Evolutionary conservation across 768 basidiomycete species (phyloP), one percentile per base, ranked within the genome.

Genomic region (Tulasnella sp.): DNA sequence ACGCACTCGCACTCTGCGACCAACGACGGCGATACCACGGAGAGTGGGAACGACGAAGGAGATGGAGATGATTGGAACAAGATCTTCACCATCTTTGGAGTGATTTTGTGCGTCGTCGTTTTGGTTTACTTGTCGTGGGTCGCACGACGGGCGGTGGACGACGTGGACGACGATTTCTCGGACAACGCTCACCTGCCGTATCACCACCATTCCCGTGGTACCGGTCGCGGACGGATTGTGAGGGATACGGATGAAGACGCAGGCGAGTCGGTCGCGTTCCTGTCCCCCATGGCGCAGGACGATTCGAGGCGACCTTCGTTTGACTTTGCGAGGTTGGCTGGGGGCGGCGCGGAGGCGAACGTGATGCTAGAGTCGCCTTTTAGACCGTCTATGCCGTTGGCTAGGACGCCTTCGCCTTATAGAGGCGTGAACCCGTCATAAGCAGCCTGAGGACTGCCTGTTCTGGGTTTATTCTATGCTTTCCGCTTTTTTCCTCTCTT

Each of bases 101-200:
- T 94, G 77, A 80, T 85, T 34, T 86, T 96, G 1, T 94, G 92
- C 81, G 80, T 93, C 77, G 87, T 86, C 45, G 89, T 96, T 79
- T 88, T 95, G 78, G 79, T 93, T 70, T 96, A 96, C 83, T 86
- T 96, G 71, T 89, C 91, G 69, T 86, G 88, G 82, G 89, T 96
- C 77, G 94, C 94, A 52, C 91, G 93, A 17, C 79, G 82, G 78
- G 89, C 89, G 1, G 88, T 90, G 34, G 86, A 88, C 79, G 87
- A 87, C 37, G 87, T 79, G 37, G 75, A 76, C 38, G 75, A 75
- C 67, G 58, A 71, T 5, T 34, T 69, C 15, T 15, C 37, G n/a
- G 34, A 42, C 25, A 40, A 25, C 22, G 67, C n/a, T 29, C 19
- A 31, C 42, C 25, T 68, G 38, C 42, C 74, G 2, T 25, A 36